Evolutionary conservation across 129 eudicot genomes (phyloP).

Genomic region (Helichrysum umbraculigerum): DNA sequence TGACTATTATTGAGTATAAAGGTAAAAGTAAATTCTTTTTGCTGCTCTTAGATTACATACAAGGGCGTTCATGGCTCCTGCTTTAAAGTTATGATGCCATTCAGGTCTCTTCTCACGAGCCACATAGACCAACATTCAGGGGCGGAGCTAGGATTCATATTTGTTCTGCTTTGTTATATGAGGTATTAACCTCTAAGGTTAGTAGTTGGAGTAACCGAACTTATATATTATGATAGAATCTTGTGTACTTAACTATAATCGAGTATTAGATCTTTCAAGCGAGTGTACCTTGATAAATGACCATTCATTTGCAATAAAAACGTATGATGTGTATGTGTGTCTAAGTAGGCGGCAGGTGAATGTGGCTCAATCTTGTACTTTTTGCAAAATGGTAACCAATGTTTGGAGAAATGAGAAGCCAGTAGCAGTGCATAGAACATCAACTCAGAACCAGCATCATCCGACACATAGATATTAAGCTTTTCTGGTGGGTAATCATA

Average conservation of each 20-base stretch:
- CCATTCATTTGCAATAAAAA: background rate
- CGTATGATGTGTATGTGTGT: background rate
- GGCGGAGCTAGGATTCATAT: no score
- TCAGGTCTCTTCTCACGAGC: constrained; percentile 46
- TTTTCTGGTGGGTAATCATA: constrained; percentile 39
- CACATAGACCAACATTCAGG: no score
- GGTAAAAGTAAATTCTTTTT: no score
- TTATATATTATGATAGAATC: no score
- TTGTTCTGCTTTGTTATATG: constrained; percentile 6
- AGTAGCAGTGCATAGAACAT: constrained; percentile 20
- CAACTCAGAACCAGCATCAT: constrained; percentile 35
- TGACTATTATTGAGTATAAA: no score
- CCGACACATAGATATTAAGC: constrained; percentile 28
- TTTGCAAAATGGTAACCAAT: constrained; percentile 31
- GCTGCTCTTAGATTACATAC: constrained; percentile 4
- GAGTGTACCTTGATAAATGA: background rate
- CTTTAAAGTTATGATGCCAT: constrained; percentile 46
- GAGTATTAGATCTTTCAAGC: no score
- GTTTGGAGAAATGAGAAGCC: constrained; percentile 19
- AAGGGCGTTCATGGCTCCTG: constrained; percentile 48
- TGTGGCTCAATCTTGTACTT: constrained; percentile 17
- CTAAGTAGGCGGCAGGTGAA: constrained; percentile 20
- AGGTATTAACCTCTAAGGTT: no score
- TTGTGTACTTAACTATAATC: no score
- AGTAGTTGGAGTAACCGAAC: no score